A percentile compares a stretch with the other conserved stretches of the same genome.
Conservation (phyloP, 2,329 filamentous ascomycete species). For the Biscogniauxia sp. region DNA sequence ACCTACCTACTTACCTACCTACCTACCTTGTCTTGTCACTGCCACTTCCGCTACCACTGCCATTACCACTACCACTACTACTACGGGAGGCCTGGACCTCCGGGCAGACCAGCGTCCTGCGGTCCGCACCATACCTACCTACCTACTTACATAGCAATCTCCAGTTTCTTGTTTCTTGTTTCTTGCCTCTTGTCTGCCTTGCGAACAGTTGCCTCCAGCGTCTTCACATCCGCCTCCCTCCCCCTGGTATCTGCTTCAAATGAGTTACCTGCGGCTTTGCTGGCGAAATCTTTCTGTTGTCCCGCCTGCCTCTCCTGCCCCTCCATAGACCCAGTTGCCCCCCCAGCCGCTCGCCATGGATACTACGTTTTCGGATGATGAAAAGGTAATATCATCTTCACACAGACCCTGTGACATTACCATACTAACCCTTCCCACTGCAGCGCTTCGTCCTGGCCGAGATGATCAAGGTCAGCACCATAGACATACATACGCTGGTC, state of each 20-base stretch:
- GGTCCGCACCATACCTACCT: conserved; percentile 10
- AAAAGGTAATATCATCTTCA: conserved; percentile 46
- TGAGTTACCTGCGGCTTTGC: conserved; percentile 31
- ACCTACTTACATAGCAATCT: neutral
- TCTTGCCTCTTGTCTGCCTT: conserved; percentile 17
- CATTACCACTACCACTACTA: neutral
- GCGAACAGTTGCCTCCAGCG: conserved; percentile 19
- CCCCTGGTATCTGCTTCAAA: conserved; percentile 26
- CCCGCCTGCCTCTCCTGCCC: conserved; percentile 25
- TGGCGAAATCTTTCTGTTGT: conserved; percentile 25
- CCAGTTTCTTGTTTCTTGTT: neutral
- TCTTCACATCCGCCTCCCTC: conserved; percentile 12
- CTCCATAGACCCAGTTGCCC: conserved; percentile 12
- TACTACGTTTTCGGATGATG: conserved; percentile 46
- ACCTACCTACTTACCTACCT: too few relatives aligned
- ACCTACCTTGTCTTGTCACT: conserved; percentile 7
- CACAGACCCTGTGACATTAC: conserved; percentile 7
- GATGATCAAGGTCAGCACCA: conserved; percentile 54
- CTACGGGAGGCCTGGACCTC: conserved; percentile 20
- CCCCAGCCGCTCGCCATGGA: conserved; percentile 36
- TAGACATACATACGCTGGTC: conserved; percentile 46
- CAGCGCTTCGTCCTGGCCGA: conserved; percentile 58
- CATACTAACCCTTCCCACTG: conserved; percentile 18
- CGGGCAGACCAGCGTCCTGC: conserved; percentile 17
- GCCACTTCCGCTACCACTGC: too few relatives aligned